Conservation (phyloP, 129 eudicot genomes). For the Pulicaria dysenterica region DNA sequence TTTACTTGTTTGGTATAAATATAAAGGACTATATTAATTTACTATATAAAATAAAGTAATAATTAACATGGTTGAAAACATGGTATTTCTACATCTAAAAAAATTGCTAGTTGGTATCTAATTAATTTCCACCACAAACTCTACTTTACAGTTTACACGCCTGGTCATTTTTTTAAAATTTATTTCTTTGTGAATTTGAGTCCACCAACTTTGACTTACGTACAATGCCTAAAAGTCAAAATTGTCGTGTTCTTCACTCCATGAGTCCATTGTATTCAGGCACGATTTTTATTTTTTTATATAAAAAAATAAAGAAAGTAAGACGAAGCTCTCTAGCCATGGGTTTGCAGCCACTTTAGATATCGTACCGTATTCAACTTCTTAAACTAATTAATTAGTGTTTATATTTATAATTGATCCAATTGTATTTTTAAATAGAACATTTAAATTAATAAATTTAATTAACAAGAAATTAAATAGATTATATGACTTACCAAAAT, state of each 20-base stretch:
- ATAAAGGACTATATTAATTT: too few relatives aligned
- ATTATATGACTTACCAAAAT: too few relatives aligned
- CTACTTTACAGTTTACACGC: neutral
- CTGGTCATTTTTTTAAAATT: slow-evolving; percentile 4
- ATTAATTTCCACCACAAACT: slow-evolving; percentile 26
- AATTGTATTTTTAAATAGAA: too few relatives aligned
- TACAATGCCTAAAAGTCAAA: slow-evolving; percentile 11
- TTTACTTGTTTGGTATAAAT: too few relatives aligned
- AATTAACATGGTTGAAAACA: neutral
- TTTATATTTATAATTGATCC: too few relatives aligned
- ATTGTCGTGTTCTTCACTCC: slow-evolving; percentile 29
- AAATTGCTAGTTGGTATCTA: slow-evolving; percentile 20
- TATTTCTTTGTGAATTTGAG: slow-evolving; percentile 11
- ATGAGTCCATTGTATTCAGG: slow-evolving; percentile 4
- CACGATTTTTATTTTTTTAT: neutral
- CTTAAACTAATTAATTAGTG: too few relatives aligned
- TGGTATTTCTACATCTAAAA: neutral
- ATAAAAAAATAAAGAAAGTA: neutral
- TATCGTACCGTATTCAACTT: slow-evolving; percentile 2
- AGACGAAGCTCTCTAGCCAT: neutral
- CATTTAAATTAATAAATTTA: too few relatives aligned
- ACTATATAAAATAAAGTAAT: too few relatives aligned
- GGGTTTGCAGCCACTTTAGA: neutral
- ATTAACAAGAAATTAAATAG: neutral
- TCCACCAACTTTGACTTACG: slow-evolving; percentile 32